Evolutionary conservation across 1,284 basidiomycete species (phyloP).

Genomic region (Schizophyllum amplum): DNA sequence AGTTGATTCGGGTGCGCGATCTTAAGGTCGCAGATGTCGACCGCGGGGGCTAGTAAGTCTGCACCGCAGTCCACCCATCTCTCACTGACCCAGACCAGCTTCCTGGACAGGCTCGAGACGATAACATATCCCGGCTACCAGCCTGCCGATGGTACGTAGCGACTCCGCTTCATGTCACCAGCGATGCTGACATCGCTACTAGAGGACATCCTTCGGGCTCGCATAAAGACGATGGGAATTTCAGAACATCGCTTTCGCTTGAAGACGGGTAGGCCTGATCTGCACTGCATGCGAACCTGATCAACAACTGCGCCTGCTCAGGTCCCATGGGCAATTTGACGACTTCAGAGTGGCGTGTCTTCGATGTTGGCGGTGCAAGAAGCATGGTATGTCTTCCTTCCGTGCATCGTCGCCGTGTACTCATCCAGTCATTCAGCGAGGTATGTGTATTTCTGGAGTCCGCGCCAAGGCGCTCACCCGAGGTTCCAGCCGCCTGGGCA

Average conservation of each 20-base stretch:
- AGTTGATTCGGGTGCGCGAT: not conserved
- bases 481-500: slow-evolving; percentile 34
- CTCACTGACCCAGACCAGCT: slow-evolving; percentile 27
- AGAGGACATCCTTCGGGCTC: slow-evolving; percentile 61
- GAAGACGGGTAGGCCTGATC: slow-evolving; percentile 23
- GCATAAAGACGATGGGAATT: slow-evolving; percentile 59
- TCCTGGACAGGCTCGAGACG: slow-evolving; percentile 54
- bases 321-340: not conserved
- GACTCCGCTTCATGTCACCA: not conserved
- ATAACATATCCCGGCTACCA: slow-evolving; percentile 44
- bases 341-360: slow-evolving; percentile 24
- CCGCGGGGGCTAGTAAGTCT: not conserved
- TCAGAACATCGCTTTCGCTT: slow-evolving; percentile 57
- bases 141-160: slow-evolving; percentile 44
- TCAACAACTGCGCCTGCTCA: not conserved
- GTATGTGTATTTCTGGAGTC: slow-evolving; percentile 2
- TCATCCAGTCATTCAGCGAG: slow-evolving; percentile 7
- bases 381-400: slow-evolving; percentile 21
- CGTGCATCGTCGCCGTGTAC: not conserved
- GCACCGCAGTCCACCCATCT: not conserved
- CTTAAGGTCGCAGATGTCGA: not conserved
- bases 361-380: slow-evolving; percentile 30
- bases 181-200: not conserved
- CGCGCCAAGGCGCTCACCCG: not conserved
- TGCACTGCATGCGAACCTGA: not conserved